Evolutionary conservation across 257 asterid genomes (phyloP).

Genomic region (Fraxinus cuspidata): DNA sequence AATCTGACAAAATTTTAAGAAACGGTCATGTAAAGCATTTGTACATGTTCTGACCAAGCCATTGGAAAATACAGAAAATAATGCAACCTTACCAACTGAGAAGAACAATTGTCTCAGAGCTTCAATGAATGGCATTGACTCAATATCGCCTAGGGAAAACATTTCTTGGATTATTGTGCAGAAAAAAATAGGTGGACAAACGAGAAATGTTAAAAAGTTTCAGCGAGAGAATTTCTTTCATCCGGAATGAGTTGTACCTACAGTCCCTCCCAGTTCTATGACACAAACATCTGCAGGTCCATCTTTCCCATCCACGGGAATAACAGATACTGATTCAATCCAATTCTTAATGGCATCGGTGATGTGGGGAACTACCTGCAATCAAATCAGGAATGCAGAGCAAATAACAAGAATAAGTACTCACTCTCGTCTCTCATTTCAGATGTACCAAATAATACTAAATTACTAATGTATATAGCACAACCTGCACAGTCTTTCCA

Average conservation of each 20-base stretch:
- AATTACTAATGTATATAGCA: constrained; percentile 19
- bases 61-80: constrained; percentile 5
- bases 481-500: constrained; percentile 98
- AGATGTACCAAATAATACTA: constrained; percentile 10
- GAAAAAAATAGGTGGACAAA: not conserved
- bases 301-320: constrained; percentile 89
- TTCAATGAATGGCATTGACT: constrained; percentile 98
- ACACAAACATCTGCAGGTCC: constrained; percentile 99
- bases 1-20: constrained; percentile 3
- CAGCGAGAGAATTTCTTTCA: not conserved
- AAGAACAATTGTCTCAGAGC: constrained; percentile 88
- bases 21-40: not conserved
- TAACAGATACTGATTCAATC: constrained; percentile 79
- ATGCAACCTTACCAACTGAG: constrained; percentile 72
- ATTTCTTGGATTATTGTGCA: constrained; percentile 14
- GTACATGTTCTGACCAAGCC: not conserved
- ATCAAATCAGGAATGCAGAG: constrained; percentile 18
- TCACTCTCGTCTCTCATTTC: not conserved
- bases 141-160: constrained; percentile 79
- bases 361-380: constrained; percentile 92
- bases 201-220: constrained; percentile 5
- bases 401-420: constrained; percentile 7
- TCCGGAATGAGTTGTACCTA: constrained; percentile 53
- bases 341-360: constrained; percentile 93
- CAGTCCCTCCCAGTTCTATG: constrained; percentile 98